phyloP scores from a whole-genome alignment of 805 yeast species.

The Kregervanrija fluxuum region DNA sequence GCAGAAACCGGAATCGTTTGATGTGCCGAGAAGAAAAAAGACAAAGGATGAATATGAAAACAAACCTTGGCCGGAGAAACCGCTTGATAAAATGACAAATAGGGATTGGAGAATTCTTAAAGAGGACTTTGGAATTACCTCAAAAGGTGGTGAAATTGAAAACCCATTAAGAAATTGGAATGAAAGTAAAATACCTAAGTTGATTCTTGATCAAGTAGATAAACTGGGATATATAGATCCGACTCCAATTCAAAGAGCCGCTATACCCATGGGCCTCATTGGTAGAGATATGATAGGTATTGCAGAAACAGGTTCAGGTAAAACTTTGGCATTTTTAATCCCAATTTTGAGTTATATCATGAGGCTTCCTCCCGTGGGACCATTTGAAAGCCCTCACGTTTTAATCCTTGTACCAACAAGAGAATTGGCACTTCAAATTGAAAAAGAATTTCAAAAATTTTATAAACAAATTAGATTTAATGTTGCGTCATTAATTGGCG shows the following conservation, averaged over 20 bases:
- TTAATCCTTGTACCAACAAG: slow-evolving; percentile 86
- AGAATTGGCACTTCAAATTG: slow-evolving; percentile 86
- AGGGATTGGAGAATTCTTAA: slow-evolving; percentile 88
- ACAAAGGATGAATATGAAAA: slow-evolving; percentile 3
- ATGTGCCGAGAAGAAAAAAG: slow-evolving; percentile 6
- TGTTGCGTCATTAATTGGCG: slow-evolving; percentile 75
- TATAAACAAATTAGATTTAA: slow-evolving; percentile 30
- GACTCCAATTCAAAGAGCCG: slow-evolving; percentile 86
- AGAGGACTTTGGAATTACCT: slow-evolving; percentile 66
- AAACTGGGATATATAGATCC: slow-evolving; percentile 51
- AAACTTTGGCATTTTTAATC: slow-evolving; percentile 74
- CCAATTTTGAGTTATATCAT: slow-evolving; percentile 58
- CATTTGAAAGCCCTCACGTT: slow-evolving; percentile 62
- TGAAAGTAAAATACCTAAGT: slow-evolving; percentile 46
- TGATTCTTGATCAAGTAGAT: slow-evolving; percentile 28
- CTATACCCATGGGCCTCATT: slow-evolving; percentile 63
- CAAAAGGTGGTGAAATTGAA: slow-evolving; percentile 41
- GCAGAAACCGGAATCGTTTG: slow-evolving; percentile 17
- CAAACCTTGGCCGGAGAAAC: slow-evolving; percentile 67
- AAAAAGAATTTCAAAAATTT: slow-evolving; percentile 44
- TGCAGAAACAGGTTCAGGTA: slow-evolving; percentile 97
- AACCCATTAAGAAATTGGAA: slow-evolving; percentile 72
- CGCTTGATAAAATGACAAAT: slow-evolving; percentile 54
- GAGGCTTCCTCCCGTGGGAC: slow-evolving; percentile 38
- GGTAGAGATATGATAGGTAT: slow-evolving; percentile 71